Percentiles rank a stretch among this genome's conserved stretches.
Conservation (phyloP, 345 rosid genomes). For the Salix arbutifolia region DNA sequence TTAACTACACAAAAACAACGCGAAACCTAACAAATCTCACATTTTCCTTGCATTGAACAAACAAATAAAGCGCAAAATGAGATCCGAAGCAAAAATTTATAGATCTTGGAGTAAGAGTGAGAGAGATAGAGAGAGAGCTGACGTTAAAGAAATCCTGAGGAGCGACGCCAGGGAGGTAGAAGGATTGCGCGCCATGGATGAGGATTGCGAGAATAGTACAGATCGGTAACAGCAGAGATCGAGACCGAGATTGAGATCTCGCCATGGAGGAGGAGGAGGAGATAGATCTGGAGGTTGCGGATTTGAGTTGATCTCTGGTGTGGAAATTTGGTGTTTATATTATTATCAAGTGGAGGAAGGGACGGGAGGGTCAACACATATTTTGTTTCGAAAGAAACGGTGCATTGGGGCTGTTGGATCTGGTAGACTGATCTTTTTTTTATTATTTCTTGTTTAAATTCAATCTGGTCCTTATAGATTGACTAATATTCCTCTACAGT, state of each 20-base stretch:
- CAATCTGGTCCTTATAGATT: neutral
- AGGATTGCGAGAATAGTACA: slow-evolving; percentile 15
- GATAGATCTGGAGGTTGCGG: slow-evolving; percentile 21
- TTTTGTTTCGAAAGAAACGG: neutral
- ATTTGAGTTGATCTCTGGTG: neutral
- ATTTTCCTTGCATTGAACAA: neutral
- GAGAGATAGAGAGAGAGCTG: neutral
- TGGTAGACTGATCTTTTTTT: neutral
- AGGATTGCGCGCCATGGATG: slow-evolving; percentile 59
- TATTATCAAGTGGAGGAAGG: too few species aligned
- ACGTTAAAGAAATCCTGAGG: slow-evolving; percentile 92
- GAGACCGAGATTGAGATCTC: slow-evolving; percentile 26
- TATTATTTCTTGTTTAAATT: neutral
- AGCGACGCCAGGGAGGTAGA: slow-evolving; percentile 98
- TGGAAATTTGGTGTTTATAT: neutral
- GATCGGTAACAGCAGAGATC: slow-evolving; percentile 26
- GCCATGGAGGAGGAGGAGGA: slow-evolving; percentile 28
- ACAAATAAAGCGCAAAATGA: neutral
- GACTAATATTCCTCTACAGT: neutral
- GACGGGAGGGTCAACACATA: neutral
- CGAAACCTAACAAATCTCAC: neutral
- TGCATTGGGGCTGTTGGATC: neutral
- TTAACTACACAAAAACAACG: neutral
- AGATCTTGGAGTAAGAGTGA: slow-evolving; percentile 15
- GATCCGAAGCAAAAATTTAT: slow-evolving; percentile 11